Conservation (phyloP, 805 yeast species). For the Grigorovia transvaalensis region DNA sequence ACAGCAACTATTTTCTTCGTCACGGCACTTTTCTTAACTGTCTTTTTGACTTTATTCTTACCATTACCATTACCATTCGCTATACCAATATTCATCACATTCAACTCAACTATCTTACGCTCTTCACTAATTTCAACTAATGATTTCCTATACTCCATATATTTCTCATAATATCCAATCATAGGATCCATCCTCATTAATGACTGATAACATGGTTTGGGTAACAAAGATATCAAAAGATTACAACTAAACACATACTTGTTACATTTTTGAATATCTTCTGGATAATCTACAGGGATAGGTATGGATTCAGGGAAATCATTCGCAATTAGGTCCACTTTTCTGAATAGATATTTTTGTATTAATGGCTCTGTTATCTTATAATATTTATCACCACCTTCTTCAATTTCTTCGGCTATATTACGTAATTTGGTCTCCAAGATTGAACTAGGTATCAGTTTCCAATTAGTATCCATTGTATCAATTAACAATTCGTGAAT, state of each 20-base stretch:
- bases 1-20: slow-evolving; percentile 37
- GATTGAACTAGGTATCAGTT: slow-evolving; percentile 8
- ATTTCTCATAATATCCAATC: slow-evolving; percentile 23
- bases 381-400: slow-evolving; percentile 36
- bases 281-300: slow-evolving; percentile 23
- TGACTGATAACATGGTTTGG: slow-evolving; percentile 32
- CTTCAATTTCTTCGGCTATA: slow-evolving; percentile 34
- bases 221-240: slow-evolving; percentile 38
- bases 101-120: slow-evolving; percentile 25
- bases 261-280: slow-evolving; percentile 29
- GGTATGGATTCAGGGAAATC: slow-evolving; percentile 33
- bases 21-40: slow-evolving; percentile 18
- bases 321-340: slow-evolving; percentile 28
- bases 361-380: slow-evolving; percentile 35
- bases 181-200: slow-evolving; percentile 15
- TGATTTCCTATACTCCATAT: slow-evolving; percentile 22
- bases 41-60: slow-evolving; percentile 9
- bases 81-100: slow-evolving; percentile 24
- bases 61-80: slow-evolving; percentile 5
- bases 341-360: slow-evolving; percentile 30
- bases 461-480: slow-evolving; percentile 21
- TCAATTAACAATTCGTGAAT: slow-evolving; percentile 26
- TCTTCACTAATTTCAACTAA: slow-evolving; percentile 9
- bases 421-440: slow-evolving; percentile 20
- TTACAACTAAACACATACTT: slow-evolving; percentile 30